These are phyloP conservation scores for Galerina marginata DNA, from an alignment of 768 basidiomycete species.

Conservation along the genomic window DNA sequence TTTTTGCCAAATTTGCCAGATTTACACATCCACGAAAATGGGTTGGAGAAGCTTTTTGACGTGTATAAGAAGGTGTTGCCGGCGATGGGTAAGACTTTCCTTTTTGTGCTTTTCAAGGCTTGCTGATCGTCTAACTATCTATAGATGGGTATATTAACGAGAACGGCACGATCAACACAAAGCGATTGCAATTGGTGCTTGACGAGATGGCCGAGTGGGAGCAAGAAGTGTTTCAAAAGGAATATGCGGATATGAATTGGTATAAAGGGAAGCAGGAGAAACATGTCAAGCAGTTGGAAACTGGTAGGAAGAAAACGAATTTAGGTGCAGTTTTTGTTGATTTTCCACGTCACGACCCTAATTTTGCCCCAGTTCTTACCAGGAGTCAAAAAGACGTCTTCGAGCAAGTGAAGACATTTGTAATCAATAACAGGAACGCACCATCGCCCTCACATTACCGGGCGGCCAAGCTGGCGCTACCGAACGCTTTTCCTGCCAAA, in stretches of 20 bases:
- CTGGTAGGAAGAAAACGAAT: slow-evolving; percentile 58
- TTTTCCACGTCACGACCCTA: background rate
- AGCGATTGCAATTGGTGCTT: slow-evolving; percentile 83
- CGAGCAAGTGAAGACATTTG: slow-evolving; percentile 77
- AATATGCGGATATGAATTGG: slow-evolving; percentile 90
- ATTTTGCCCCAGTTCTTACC: slow-evolving; percentile 65
- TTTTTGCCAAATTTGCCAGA: slow-evolving; percentile 96
- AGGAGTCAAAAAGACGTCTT: slow-evolving; percentile 78
- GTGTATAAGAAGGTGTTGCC: slow-evolving; percentile 95
- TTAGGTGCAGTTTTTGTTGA: slow-evolving; percentile 55
- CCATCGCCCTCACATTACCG: slow-evolving; percentile 37
- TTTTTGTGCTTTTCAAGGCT: background rate
- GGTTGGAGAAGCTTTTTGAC: slow-evolving; percentile 89
- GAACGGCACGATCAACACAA: slow-evolving; percentile 78
- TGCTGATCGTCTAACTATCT: background rate
- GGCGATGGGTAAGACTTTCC: slow-evolving; percentile 55
- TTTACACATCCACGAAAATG: slow-evolving; percentile 97
- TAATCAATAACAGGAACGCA: slow-evolving; percentile 50
- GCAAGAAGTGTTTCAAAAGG: slow-evolving; percentile 88
- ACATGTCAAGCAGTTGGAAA: slow-evolving; percentile 68
- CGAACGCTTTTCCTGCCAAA: slow-evolving; percentile 78
- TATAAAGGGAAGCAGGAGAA: slow-evolving; percentile 92
- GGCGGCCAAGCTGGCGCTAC: slow-evolving; percentile 62
- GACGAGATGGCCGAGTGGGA: slow-evolving; percentile 92
- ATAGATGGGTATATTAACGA: slow-evolving; percentile 94